These are phyloP conservation scores for Candida michaelii DNA, from an alignment of 805 yeast genomes.

Conservation along the genomic window DNA sequence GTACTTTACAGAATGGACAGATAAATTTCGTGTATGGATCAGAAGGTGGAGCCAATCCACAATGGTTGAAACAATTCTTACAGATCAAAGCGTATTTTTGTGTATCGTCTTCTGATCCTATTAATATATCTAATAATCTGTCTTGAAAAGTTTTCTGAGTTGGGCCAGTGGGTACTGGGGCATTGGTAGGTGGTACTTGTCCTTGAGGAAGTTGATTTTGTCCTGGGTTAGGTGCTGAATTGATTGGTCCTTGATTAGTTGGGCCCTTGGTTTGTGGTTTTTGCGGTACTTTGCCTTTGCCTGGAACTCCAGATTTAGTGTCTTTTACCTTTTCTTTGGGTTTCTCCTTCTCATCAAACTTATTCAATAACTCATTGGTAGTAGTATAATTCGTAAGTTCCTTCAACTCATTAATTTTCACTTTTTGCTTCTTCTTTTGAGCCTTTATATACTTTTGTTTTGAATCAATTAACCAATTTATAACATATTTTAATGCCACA, in stretches of 20 bases:
- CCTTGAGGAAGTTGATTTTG: background rate
- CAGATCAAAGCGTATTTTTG: conserved; percentile 74
- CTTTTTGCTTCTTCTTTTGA: conserved; percentile 47
- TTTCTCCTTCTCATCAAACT: conserved; percentile 37
- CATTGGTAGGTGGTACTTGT: conserved; percentile 1
- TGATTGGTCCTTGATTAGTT: no score
- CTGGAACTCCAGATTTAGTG: background rate
- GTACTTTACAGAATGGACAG: conserved; percentile 65
- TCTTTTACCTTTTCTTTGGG: background rate
- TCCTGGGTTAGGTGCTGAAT: no score
- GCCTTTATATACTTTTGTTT: conserved; percentile 21
- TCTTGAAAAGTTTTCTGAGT: conserved; percentile 29
- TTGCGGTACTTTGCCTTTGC: background rate
- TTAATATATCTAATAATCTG: conserved; percentile 35
- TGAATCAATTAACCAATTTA: conserved; percentile 17
- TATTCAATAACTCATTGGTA: conserved; percentile 68
- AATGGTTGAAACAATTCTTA: conserved; percentile 61
- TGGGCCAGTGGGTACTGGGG: background rate
- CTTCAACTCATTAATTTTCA: conserved; percentile 66
- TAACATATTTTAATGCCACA: conserved; percentile 19
- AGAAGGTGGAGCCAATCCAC: conserved; percentile 77
- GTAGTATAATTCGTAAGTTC: conserved; percentile 70
- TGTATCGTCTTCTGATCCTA: conserved; percentile 63
- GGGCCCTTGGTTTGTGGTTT: background rate
- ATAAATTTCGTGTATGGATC: conserved; percentile 53